Percentiles rank a stretch among this genome's conserved stretches.
Evolutionary conservation across 1,284 basidiomycete species (phyloP).

Genomic region (Porodaedalea pini): DNA sequence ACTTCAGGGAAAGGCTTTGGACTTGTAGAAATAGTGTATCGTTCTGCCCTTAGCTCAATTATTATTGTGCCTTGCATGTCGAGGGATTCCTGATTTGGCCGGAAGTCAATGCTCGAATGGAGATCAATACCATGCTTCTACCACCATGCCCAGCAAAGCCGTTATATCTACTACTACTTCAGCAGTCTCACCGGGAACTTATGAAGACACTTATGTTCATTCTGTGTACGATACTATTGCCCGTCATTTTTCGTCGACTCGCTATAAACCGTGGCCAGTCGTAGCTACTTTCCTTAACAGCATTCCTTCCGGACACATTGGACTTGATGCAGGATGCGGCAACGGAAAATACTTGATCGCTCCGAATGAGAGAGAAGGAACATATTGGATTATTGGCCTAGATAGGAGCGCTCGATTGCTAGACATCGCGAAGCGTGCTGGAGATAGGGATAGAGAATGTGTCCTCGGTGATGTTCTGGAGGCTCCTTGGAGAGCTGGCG

Average conservation of each 20-base stretch:
- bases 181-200: conserved; percentile 47
- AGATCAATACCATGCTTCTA: neutral
- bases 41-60: neutral
- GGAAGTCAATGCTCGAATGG: neutral
- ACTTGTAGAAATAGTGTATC: too few relatives aligned
- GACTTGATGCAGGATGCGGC: conserved; percentile 93
- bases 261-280: conserved; percentile 98
- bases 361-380: conserved; percentile 51
- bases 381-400: conserved; percentile 73
- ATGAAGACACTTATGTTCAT: conserved; percentile 78
- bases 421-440: conserved; percentile 64
- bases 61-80: neutral
- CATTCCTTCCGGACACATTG: conserved; percentile 76
- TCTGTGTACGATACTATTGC: conserved; percentile 89
- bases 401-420: conserved; percentile 80
- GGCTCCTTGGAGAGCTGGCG: conserved; percentile 64
- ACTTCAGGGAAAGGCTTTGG: too few relatives aligned
- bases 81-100: neutral
- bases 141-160: conserved; percentile 14
- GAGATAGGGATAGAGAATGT: conserved; percentile 61
- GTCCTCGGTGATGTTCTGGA: conserved; percentile 71
- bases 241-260: conserved; percentile 86
- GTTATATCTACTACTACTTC: conserved; percentile 39
- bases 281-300: conserved; percentile 77
- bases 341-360: conserved; percentile 95